A percentile compares a stretch with the other conserved stretches of the same genome.
phyloP scores from a whole-genome alignment of 345 rosid genomes.

The Rhodomyrtus tomentosa region DNA sequence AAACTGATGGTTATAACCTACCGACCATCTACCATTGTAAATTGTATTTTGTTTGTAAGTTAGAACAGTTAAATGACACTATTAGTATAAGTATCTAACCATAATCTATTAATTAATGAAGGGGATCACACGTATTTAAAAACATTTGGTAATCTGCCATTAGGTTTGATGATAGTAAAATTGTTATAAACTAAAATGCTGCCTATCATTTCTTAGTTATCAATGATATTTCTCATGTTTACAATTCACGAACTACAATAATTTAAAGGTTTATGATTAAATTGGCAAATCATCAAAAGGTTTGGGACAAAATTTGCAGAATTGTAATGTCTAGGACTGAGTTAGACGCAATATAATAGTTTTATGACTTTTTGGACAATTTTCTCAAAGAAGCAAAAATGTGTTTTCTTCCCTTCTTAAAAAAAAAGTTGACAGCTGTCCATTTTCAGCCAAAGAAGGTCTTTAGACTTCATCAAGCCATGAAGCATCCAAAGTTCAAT shows the following conservation, averaged over 20 bases:
- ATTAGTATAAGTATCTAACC: neutral
- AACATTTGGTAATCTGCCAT: neutral
- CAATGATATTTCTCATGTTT: neutral
- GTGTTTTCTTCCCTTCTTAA: too few species aligned
- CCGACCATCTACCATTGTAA: neutral
- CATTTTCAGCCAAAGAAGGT: too few species aligned
- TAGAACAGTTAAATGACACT: fast-evolving
- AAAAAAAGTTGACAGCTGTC: too few species aligned
- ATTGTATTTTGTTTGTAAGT: neutral
- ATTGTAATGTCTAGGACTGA: too few species aligned
- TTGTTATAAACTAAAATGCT: neutral
- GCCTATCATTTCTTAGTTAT: neutral
- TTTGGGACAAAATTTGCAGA: too few species aligned
- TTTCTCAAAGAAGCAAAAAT: too few species aligned
- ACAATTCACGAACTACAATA: neutral
- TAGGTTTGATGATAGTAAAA: neutral
- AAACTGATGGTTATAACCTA: neutral
- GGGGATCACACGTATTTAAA: neutral
- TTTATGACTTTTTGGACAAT: too few species aligned
- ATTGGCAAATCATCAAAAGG: too few species aligned
- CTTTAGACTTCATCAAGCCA: neutral
- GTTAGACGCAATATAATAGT: too few species aligned
- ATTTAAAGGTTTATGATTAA: too few species aligned
- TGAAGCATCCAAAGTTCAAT: neutral
- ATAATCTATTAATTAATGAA: neutral